Evolutionary conservation across 179 eudicot species (phyloP), one percentile per base, ranked within the genome.

Genomic region (Beta lomatogona): DNA sequence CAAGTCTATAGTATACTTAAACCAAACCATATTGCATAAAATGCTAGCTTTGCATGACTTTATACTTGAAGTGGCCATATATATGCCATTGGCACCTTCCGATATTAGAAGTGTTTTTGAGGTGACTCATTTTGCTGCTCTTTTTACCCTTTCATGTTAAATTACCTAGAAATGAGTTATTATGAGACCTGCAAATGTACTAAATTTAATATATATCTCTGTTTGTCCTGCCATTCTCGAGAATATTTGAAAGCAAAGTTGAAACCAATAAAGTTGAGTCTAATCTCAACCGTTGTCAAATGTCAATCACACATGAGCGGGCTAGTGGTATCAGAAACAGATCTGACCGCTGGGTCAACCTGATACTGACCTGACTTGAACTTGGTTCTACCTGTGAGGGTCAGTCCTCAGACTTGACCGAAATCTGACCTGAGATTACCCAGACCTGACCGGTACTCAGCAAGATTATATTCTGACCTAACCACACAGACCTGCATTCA

Each of bases 41-140:
- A 41, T 69, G 21, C 3, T 36, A 36, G 41, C 41, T 63, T 1
- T 22, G n/a, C 52, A 41, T 68, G 21, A 36, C 31, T 14, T 41
- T 68, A 68, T 69, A 22, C 73, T 69, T 69, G 14, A 69, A 44
- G 21, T 69, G 22, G 73, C 15, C 65, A 4, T 19, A 0, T 18
- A 69, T 6, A 69, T 69, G 73, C 53, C 14, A 14, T 69, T 69
- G 73, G 71, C 71, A 4, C 15, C 48, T 67, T 67, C 71, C 71
- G 0, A 46, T 44, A 18, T 44, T 45, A n/a, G 25, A 18, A 60
- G 73, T 16, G 19, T n/a, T 64, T 68, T 1, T 18, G 50, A 68
- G 52, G 52, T 68, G 15, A 46, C 28, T 19, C 54, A 19, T 16
- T 70, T 45, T 70, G 55, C 54, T 28, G 55, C 31, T 46, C 19